Base-by-base conservation (phyloP, 352 stramenopile genomes). In the Thalassiosira exigua region DNA sequence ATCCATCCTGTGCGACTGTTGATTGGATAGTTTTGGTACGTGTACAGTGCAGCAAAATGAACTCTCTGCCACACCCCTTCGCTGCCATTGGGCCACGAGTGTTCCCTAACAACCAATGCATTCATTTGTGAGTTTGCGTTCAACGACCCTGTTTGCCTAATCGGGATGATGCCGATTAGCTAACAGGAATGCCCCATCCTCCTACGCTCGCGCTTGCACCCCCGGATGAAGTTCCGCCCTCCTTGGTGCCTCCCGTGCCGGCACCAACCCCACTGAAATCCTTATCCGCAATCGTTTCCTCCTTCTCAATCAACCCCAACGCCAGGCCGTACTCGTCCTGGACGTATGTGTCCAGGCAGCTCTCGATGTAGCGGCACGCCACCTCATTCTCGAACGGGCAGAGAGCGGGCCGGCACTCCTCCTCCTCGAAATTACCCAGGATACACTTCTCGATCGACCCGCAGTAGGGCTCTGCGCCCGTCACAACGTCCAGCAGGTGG, bases 371-470 rank as follows among this genome's bases (percentile, higher is more conserved):
- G 2, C 50, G 62, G 57, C 87, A 93, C 21, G 77, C 84, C 21
- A 56, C 57, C n/a, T 67, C 30, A 71, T 92, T 86, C 9, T 69
- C 17, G 81, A 92, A 93, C 19, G 87, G 87, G 71, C 85, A 92
- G 11, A 42, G 64, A 4, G 42, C 29, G 1, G 87, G 85, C 42
- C 77, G 75, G 79, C 87, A 93, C 24, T 76, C 50, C 61, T 68
- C 69, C 9, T 41, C 54, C n/a, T 70, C 44, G 48, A 88, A 88
- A 46, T 90, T 41, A 14, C 56, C 57, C 1, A 74, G n/a, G 1
- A 90, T 73, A 48, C 87, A 93, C 2, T 27, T 21, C 54, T 90
- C 83, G 48, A 93, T 58, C 9, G 86, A 36, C 9, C 46, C 42
- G 69, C 87, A 93, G 69, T 88, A 93, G 1, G 85, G 83, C 57